Base-by-base conservation (phyloP, 2,329 filamentous ascomycete genomes). In the Blumeria graminis region DNA sequence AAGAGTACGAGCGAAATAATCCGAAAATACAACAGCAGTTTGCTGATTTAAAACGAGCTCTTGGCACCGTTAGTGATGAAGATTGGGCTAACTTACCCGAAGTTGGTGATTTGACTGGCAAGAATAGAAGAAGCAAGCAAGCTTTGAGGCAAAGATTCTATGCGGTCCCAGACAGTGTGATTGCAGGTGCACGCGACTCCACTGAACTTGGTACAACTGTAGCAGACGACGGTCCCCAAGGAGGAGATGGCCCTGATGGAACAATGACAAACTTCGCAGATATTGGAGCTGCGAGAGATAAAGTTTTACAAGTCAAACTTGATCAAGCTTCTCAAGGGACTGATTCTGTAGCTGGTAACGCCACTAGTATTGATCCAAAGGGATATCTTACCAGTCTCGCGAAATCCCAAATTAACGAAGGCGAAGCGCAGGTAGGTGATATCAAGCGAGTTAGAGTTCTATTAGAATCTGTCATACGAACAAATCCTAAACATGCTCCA, bases 1-100 rank as follows among this genome's bases (percentile, higher is more conserved):
- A 94, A 67, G 89, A 96, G 65, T 94, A 94, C 76, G 90, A 98
- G 72, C 81, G 84, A 63, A 90, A 94, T 68, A 96, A 98, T 68
- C 92, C 92, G 13, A 98, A 96, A 71, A 95, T 98, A 55, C 86
- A 94, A 66, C 86, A 95, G 63, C 92, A 98, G 69, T 98, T 98
- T 68, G 88, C 89, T 66, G 92, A 96, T 64, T 72, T 96, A 55
- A 98, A 98, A 70, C 80, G 93, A 65, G 87, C 86, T 5, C 76
- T 98, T 39, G 83, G 85, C 43, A 84, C 82, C 6, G 84, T 98
- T 33, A 85, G 86, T 46, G 90, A 96, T 67, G 90, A 98, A 60
- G 89, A 98, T 64, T 98, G 92, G 92, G 88, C 87, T 41, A 93
- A 81, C 64, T 74, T 98, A 43, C 93, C 92, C 5, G 93, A 98